Conservation (phyloP, 2,329 filamentous ascomycete species). For the Pseudopithomyces maydicus region DNA sequence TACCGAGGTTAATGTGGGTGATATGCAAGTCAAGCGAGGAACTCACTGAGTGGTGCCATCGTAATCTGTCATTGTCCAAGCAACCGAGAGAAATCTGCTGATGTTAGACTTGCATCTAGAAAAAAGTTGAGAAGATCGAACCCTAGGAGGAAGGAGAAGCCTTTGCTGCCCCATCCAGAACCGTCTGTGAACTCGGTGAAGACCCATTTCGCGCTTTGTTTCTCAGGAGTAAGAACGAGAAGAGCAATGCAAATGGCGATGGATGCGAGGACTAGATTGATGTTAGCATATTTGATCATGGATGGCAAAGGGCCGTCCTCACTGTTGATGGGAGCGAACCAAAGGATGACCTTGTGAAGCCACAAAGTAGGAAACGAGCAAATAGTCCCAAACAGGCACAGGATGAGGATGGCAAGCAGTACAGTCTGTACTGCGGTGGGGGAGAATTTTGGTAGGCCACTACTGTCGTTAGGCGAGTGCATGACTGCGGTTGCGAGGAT, state of each 20-base stretch:
- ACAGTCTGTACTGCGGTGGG: conserved; percentile 65
- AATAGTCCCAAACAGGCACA: conserved; percentile 63
- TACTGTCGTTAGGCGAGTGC: conserved; percentile 58
- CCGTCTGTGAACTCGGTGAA: conserved; percentile 66
- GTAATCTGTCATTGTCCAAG: conserved; percentile 72
- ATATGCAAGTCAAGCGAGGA: conserved; percentile 18
- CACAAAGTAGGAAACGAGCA: conserved; percentile 66
- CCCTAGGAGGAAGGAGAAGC: conserved; percentile 67
- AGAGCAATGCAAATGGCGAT: conserved; percentile 65
- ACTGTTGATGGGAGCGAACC: conserved; percentile 71
- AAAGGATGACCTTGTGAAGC: conserved; percentile 64
- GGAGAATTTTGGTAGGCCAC: conserved; percentile 58
- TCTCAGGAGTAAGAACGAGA: conserved; percentile 63
- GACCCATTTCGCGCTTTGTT: conserved; percentile 63
- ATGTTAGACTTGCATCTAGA: conserved; percentile 19
- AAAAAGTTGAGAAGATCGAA: conserved; percentile 39
- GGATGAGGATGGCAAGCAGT: conserved; percentile 59
- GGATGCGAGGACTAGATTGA: conserved; percentile 57
- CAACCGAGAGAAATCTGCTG: conserved; percentile 57
- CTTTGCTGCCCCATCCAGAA: conserved; percentile 65
- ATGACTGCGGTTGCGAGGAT: conserved; percentile 65
- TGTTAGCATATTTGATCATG: neutral
- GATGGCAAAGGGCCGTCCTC: conserved; percentile 10
- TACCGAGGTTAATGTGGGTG: conserved; percentile 27
- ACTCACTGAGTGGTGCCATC: conserved; percentile 68